These are phyloP conservation scores for Mortierella sp. DNA, from an alignment of 371 early-diverging fungal species.

Conservation along the genomic window DNA sequence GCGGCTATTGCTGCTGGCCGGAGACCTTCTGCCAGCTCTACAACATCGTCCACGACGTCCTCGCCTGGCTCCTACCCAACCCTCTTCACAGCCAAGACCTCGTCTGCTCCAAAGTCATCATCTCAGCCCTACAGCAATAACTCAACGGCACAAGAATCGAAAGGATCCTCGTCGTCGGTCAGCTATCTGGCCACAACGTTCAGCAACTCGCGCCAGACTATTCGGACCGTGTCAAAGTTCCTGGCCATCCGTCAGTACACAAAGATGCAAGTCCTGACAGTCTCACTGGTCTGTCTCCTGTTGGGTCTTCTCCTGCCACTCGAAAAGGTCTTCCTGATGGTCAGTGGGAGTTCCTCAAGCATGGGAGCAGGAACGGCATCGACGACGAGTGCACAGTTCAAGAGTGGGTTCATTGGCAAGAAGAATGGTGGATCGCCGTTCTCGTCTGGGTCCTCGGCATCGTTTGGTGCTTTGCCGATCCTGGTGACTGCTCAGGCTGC, in stretches of 20 bases:
- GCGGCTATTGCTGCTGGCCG: constrained; percentile 31
- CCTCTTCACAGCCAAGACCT: constrained; percentile 23
- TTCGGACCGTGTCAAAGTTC: constrained; percentile 36
- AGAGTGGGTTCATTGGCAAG: constrained; percentile 15
- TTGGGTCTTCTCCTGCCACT: constrained; percentile 45
- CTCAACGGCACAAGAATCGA: not conserved
- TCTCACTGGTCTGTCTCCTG: constrained; percentile 45
- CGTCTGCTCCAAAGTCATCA: not conserved
- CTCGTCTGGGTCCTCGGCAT: constrained; percentile 1
- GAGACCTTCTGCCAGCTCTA: constrained; percentile 41
- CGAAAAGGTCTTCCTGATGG: constrained; percentile 41
- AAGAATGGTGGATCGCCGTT: constrained; percentile 17
- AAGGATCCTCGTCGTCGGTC: not conserved
- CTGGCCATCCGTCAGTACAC: constrained; percentile 52
- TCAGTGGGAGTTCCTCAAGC: not conserved
- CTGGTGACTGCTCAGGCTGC: constrained; percentile 18
- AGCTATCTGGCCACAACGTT: constrained; percentile 32
- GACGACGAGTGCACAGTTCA: constrained; percentile 24
- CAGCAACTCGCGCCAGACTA: constrained; percentile 38
- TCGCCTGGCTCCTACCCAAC: constrained; percentile 48
- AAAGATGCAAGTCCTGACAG: constrained; percentile 50
- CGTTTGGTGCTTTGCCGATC: constrained; percentile 17
- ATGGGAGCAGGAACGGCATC: not conserved
- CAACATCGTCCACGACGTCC: constrained; percentile 24
- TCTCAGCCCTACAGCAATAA: not conserved